These are phyloP conservation scores for Singerocomus rubriflavus DNA, from an alignment of 1,284 basidiomycete species.

Conservation along the genomic window DNA sequence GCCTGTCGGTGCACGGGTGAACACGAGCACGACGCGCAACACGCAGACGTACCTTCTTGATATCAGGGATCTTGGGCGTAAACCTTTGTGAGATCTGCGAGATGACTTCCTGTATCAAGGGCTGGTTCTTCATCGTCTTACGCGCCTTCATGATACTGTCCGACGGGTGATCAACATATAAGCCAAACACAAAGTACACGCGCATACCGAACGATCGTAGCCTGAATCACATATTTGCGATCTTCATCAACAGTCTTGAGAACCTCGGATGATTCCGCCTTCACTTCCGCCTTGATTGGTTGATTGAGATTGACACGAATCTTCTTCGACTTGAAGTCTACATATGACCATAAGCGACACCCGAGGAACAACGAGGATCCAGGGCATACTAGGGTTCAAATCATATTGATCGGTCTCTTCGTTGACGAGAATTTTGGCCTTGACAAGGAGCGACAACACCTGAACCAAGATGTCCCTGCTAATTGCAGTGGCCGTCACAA, in stretches of 20 bases:
- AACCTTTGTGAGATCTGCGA: slow-evolving; percentile 88
- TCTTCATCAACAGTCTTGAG: slow-evolving; percentile 97
- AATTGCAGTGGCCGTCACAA: slow-evolving; percentile 81
- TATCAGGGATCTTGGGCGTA: slow-evolving; percentile 87
- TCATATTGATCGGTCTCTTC: slow-evolving; percentile 89
- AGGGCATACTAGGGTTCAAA: slow-evolving; percentile 75
- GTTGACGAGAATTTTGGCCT: slow-evolving; percentile 86
- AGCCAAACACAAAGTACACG: background rate
- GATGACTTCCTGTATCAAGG: slow-evolving; percentile 92
- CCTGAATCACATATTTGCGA: slow-evolving; percentile 95
- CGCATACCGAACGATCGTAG: slow-evolving; percentile 87
- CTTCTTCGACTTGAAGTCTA: slow-evolving; percentile 97
- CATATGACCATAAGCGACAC: slow-evolving; percentile 4
- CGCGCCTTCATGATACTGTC: slow-evolving; percentile 95
- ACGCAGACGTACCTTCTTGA: slow-evolving; percentile 69
- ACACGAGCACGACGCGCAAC: background rate
- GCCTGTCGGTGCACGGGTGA: slow-evolving; percentile 49
- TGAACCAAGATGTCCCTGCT: slow-evolving; percentile 82
- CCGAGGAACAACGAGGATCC: background rate
- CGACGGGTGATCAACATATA: background rate
- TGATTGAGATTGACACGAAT: slow-evolving; percentile 92
- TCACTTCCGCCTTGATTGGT: slow-evolving; percentile 93
- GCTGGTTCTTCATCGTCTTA: slow-evolving; percentile 96
- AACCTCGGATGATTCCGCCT: slow-evolving; percentile 88
- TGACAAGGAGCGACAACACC: slow-evolving; percentile 80